Conservation (phyloP, 2,329 filamentous ascomycete species). For the Fusarium ramigenum region DNA sequence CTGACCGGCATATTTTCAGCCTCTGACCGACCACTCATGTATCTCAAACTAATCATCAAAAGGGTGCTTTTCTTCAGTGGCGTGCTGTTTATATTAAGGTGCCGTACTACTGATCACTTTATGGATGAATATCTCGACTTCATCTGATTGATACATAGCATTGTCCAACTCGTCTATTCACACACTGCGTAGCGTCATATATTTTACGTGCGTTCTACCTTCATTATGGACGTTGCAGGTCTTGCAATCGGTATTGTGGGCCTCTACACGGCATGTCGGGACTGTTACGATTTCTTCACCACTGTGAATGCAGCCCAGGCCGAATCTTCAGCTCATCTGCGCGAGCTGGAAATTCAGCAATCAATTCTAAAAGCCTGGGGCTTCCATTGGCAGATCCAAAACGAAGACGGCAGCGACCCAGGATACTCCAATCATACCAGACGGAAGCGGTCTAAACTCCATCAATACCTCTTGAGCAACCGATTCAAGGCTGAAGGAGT, state of each 20-base stretch:
- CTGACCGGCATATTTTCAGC: accelerated
- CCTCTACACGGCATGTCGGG: neutral
- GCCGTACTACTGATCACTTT: accelerated
- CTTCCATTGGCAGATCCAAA: neutral
- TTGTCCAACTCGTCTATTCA: neutral
- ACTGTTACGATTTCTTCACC: neutral
- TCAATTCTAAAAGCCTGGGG: neutral
- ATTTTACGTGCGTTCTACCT: accelerated
- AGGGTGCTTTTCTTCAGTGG: neutral
- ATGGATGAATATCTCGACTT: too few species aligned
- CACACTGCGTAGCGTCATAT: accelerated
- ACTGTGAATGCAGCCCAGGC: neutral
- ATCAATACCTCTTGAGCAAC: neutral
- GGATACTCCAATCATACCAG: neutral
- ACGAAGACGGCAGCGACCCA: neutral
- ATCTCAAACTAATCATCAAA: neutral
- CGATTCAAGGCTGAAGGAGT: neutral
- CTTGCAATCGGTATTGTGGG: neutral
- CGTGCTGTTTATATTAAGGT: neutral
- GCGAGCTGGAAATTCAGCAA: neutral
- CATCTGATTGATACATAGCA: accelerated
- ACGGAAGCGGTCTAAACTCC: neutral
- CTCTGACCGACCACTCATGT: neutral
- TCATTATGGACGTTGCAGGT: neutral
- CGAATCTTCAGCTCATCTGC: neutral